Percentiles rank a stretch among this genome's conserved stretches.
Evolutionary conservation across 257 asterid genomes (phyloP).

Genomic region (Fraxinus americana): DNA sequence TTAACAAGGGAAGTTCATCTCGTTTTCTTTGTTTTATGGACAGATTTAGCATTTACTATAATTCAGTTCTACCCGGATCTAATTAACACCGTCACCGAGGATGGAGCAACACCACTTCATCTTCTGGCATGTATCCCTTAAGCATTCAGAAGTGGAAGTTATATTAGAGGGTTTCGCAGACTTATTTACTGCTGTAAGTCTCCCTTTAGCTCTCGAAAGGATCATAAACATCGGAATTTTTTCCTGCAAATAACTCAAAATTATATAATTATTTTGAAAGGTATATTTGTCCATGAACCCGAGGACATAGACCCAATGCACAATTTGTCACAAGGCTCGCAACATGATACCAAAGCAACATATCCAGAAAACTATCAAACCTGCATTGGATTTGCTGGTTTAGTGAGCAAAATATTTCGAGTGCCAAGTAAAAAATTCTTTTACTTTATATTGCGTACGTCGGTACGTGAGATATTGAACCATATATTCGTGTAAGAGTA

Average conservation of each 20-base stretch:
- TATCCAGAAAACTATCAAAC: constrained; percentile 34
- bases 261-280: constrained; percentile 14
- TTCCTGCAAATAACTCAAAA: too few relatives aligned
- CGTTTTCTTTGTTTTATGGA: background rate
- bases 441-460: background rate
- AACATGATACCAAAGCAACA: background rate
- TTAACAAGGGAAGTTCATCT: background rate
- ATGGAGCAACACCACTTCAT: constrained; percentile 38
- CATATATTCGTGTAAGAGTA: background rate
- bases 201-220: background rate
- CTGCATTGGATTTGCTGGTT: constrained; percentile 3
- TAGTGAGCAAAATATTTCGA: background rate
- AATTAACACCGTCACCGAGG: constrained; percentile 20
- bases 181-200: constrained; percentile 34
- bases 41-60: constrained; percentile 31
- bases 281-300: constrained; percentile 32
- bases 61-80: constrained; percentile 19
- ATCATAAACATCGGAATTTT: background rate
- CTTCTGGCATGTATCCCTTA: constrained; percentile 40
- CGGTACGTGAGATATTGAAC: background rate
- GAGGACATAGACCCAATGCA: background rate
- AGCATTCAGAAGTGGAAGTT: constrained; percentile 45
- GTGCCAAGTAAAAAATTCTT: constrained; percentile 15
- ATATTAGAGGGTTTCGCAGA: constrained; percentile 18
- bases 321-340: background rate